Base-by-base conservation (phyloP, 192 early-diverging fungal genomes). In the Haplosporangium gracile region DNA sequence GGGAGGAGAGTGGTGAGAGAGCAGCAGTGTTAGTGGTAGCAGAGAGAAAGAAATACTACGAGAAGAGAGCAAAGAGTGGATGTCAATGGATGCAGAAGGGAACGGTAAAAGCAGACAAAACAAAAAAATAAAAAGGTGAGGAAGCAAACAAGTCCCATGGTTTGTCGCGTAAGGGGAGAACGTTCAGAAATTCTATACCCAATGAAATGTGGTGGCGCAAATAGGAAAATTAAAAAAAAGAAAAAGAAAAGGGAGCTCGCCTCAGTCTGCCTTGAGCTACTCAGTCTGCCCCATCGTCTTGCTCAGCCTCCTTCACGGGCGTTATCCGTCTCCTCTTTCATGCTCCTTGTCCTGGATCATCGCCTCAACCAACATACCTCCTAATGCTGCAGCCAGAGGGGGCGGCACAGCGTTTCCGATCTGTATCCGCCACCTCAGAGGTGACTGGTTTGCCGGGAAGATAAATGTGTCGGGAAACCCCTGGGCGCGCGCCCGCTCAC, bases 321-420 rank as follows among this genome's bases (percentile, higher is more conserved):
- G 4, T 26, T n/a, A 0, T 18, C 55, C 1, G n/a, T 26, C 55
- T 26, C 55, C 22, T 13, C 18, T 5, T 51, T 51, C 49, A 51
- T n/a, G 29, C 60, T 32, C 26, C 2, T n/a, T 55, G 47, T 85
- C 77, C 45, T 82, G 70, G 63, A 93, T 85, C 49, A 93, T 78
- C 8, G 92, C 92, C 22, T 91, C 81, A 22, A 88, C 70, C 26
- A 95, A 87, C 75, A 90, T 78, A 34, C 81, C 77, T 70, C 90
- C 91, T 15, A 95, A 75, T 16, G 94, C 93, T 60, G 79, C 85
- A 0, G 94, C 93, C 73, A 95, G 84, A 2, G 92, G 93, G 34
- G 91, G 91, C 22, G 94, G 94, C 20, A 95, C 94, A 5, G 94
- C 94, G 74, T 95, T 95, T 24, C 94, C 94, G 15, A 95, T 83